These are phyloP conservation scores for Metarhizium guizhouense DNA, from an alignment of 2,329 filamentous ascomycete genomes.

Conservation along the genomic window DNA sequence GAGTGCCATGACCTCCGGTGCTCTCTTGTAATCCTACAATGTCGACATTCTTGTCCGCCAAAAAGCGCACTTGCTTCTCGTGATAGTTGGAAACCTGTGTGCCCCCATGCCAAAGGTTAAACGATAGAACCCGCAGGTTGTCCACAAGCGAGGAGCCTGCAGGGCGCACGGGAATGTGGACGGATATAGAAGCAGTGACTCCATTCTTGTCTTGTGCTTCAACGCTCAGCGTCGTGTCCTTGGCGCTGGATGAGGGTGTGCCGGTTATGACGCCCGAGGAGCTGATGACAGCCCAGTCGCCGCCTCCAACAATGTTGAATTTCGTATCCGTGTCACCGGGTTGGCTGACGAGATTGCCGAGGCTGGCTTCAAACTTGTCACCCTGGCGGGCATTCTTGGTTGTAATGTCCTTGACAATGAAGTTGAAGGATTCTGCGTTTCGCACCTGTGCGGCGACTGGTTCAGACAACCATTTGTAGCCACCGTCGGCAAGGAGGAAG, in stretches of 20 bases:
- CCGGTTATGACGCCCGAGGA: constrained; percentile 22
- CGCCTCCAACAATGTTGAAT: constrained; percentile 16
- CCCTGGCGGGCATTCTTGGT: constrained; percentile 23
- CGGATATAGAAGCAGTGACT: constrained; percentile 12
- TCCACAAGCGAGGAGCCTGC: constrained; percentile 17
- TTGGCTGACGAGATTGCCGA: constrained; percentile 21
- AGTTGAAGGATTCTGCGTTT: constrained; percentile 8
- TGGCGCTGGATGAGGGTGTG: constrained; percentile 12
- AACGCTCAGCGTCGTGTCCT: constrained; percentile 12
- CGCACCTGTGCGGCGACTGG: constrained; percentile 15
- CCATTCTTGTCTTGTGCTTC: constrained; percentile 14
- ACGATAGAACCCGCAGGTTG: constrained; percentile 22
- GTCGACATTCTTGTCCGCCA: constrained; percentile 20
- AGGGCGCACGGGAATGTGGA: constrained; percentile 21
- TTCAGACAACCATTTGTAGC: constrained; percentile 24
- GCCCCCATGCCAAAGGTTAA: constrained; percentile 30
- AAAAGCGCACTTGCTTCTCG: constrained; percentile 27
- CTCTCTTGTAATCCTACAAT: constrained; percentile 30
- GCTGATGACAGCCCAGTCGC: constrained; percentile 20
- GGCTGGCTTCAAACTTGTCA: constrained; percentile 19
- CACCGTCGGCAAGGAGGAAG: constrained; percentile 22
- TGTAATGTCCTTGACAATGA: constrained; percentile 17
- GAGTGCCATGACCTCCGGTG: constrained; percentile 16
- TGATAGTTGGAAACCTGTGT: constrained; percentile 25
- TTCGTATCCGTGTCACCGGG: constrained; percentile 7